A percentile compares a stretch with the other conserved stretches of the same genome.
These are phyloP conservation scores for Talaromyces amestolkiae DNA, from an alignment of 2,329 filamentous ascomycete species.

Conservation along the genomic window DNA sequence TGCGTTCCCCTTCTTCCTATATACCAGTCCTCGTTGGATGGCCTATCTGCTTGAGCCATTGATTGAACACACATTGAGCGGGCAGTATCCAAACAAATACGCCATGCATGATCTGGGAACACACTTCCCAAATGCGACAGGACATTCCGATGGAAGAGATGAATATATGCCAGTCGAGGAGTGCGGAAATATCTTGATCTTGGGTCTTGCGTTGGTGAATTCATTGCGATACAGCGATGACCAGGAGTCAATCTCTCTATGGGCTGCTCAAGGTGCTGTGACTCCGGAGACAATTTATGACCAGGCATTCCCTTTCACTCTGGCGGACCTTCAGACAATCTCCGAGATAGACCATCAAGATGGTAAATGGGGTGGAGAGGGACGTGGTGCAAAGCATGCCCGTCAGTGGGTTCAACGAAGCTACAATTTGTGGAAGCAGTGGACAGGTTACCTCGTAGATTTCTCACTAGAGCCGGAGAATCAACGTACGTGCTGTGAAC, in stretches of 20 bases:
- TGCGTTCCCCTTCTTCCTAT: conserved; percentile 80
- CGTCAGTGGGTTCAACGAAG: conserved; percentile 65
- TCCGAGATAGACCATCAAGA: conserved; percentile 60
- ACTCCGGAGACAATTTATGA: conserved; percentile 26
- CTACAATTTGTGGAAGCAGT: conserved; percentile 71
- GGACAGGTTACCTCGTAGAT: conserved; percentile 75
- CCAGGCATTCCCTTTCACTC: conserved; percentile 44
- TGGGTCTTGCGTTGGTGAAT: conserved; percentile 75
- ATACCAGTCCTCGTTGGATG: conserved; percentile 78
- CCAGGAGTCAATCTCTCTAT: conserved; percentile 57
- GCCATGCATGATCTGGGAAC: conserved; percentile 55
- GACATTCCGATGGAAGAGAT: conserved; percentile 53
- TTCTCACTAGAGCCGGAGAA: conserved; percentile 71
- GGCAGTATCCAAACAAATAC: conserved; percentile 72
- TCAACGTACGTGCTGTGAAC: conserved; percentile 52
- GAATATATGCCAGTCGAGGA: conserved; percentile 61
- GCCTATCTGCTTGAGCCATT: conserved; percentile 76
- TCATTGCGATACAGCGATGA: conserved; percentile 64
- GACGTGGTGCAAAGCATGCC: conserved; percentile 56
- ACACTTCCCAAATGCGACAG: conserved; percentile 56
- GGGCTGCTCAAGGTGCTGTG: conserved; percentile 46
- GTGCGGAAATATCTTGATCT: conserved; percentile 72
- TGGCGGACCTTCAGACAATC: conserved; percentile 49
- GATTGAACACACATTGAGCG: conserved; percentile 76
- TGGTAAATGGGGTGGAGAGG: conserved; percentile 56